Base-by-base conservation (phyloP, 192 early-diverging fungal genomes). In the Coemansia sp. region DNA sequence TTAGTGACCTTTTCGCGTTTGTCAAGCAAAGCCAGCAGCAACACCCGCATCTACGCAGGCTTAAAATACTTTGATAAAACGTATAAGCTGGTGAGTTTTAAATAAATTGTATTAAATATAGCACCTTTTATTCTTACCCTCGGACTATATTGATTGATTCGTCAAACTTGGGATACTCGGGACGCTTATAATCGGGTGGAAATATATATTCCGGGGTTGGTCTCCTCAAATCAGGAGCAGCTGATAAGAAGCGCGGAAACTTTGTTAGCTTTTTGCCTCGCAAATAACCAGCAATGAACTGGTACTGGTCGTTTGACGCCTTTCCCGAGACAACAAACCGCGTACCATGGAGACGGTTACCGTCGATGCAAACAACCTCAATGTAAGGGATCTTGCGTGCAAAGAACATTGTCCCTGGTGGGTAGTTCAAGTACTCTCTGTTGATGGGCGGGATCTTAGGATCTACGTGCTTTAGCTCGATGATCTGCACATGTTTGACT, bases 341-440 rank as follows among this genome's bases (percentile, higher is more conserved):
- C 9, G 55, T 68, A 0, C 45, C 75, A 34, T 69, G 70, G 18
- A 78, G 55, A 18, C 75, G 71, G n/a, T 59, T 53, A 8, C 75
- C 75, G 26, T 64, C 75, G 15, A 78, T 66, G 40, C 75, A 78
- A 2, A 58, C 7, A 10, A 78, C 43, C 60, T 78, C 75, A 18
- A 78, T 26, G 21, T 72, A 78, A 21, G 66, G 40, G 15, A 66
- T 53, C 66, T 68, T 68, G 35, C 61, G 66, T 4, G 34, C 53
- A n/a, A 37, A 39, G 18, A 65, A 59, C 26, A 64, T 31, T 2
- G 70, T 49, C 29, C 75, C 75, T 2, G 75, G 75, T 20, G 62
- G 57, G 18, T 29, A 58, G 7, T 62, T 55, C 29, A 63, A 16
- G 31, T 63, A 72, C 31, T 78, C 30, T 1, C 2, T 20, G 6